Base-by-base conservation (phyloP, 1,284 basidiomycete genomes). In the Violaceomyces palustris region DNA sequence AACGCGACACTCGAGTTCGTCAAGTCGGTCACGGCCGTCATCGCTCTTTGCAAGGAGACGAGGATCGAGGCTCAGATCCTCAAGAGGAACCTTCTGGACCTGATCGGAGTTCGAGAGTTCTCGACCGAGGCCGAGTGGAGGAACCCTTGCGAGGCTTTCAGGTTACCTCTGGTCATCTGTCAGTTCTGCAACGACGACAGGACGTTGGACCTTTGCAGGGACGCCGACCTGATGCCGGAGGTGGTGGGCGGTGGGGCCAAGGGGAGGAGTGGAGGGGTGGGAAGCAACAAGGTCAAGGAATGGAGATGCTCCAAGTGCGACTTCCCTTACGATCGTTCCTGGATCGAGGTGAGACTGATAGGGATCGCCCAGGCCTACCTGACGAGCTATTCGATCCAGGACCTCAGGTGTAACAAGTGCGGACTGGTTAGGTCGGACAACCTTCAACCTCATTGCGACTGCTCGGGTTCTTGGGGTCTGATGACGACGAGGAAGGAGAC, bases 191-290 rank as follows among this genome's bases (percentile, higher is more conserved):
- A 92, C 74, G 78, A 81, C 18, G 81, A 93, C 49, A 83, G 88
- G 15, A 89, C 92, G 73, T 87, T 98, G 59, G 93, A 98, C 73
- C 85, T 97, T 59, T 94, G 91, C 71, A 82, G 92, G n/a, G 92
- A 96, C 73, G 79, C 84, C 6, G 88, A 91, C 53, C 80, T 94
- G 31, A 77, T 90, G 38, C 85, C 87, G 0, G 43, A 55, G 11
- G 61, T 0, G 64, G 58, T 17, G 46, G 31, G 27, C 32, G 21
- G 22, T n/a, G n/a, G n/a, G n/a, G n/a, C n/a, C n/a, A n/a, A n/a
- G n/a, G n/a, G n/a, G n/a, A n/a, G n/a, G n/a, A n/a, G n/a, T n/a
- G n/a, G n/a, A n/a, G n/a, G n/a, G n/a, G n/a, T n/a, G n/a, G n/a
- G n/a, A n/a, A 48, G 29, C 33, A 6, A 11, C 12, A 11, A 7